phyloP scores from a whole-genome alignment of 768 basidiomycete genomes.

The Dendrothele bispora region DNA sequence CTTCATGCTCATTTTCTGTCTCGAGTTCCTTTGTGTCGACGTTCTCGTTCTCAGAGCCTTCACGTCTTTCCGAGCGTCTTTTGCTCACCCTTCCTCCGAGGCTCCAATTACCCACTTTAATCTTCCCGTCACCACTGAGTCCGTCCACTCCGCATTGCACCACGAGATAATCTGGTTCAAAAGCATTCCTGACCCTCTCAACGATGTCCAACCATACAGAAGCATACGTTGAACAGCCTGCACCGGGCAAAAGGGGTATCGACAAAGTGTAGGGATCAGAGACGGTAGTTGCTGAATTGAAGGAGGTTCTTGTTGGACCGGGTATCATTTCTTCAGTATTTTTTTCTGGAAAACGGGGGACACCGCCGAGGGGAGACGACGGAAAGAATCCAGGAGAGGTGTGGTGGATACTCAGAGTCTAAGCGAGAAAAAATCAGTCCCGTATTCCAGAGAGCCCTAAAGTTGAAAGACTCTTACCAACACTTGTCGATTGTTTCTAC shows the following conservation, averaged over 20 bases:
- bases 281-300: constrained; percentile 21
- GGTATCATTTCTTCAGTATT: no score
- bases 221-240: constrained; percentile 60
- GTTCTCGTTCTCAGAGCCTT: no score
- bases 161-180: constrained; percentile 75
- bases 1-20: no score
- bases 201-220: constrained; percentile 67
- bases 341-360: no score
- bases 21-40: no score
- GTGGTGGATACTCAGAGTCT: constrained; percentile 88
- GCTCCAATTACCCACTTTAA: constrained; percentile 71
- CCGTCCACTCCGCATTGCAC: constrained; percentile 89
- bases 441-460: background rate
- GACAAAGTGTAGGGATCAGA: constrained; percentile 75
- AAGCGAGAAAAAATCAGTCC: constrained; percentile 1
- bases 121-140: constrained; percentile 75
- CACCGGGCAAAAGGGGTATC: constrained; percentile 73
- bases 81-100: background rate
- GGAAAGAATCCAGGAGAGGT: constrained; percentile 85
- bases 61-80: no score
- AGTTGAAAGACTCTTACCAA: constrained; percentile 33
- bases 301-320: background rate
- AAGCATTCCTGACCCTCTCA: constrained; percentile 57
- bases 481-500: constrained; percentile 40
- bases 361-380: constrained; percentile 44